Percentiles rank a stretch among this genome's conserved stretches.
Conservation (phyloP, 129 eudicot genomes). For the Helichrysum umbraculigerum region DNA sequence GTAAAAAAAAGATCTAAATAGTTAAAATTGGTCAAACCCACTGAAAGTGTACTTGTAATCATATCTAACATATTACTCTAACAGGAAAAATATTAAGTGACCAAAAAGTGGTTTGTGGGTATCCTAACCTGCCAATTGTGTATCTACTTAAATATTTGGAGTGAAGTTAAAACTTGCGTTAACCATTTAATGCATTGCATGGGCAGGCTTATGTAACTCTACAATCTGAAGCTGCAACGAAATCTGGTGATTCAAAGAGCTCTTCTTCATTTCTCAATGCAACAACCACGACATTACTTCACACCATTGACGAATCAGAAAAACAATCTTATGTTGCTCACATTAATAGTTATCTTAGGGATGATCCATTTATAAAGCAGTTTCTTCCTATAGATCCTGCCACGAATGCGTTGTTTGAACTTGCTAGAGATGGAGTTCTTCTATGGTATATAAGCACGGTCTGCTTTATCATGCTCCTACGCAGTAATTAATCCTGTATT, state of each 20-base stretch:
- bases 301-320: slow-evolving; percentile 77
- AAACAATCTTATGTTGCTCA: slow-evolving; percentile 91
- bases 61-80: background rate
- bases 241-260: slow-evolving; percentile 53
- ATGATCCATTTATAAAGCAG: slow-evolving; percentile 88
- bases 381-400: slow-evolving; percentile 92
- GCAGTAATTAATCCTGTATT: background rate
- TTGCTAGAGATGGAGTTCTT: slow-evolving; percentile 95
- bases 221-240: slow-evolving; percentile 56
- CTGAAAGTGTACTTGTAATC: background rate
- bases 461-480: slow-evolving; percentile 24
- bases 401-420: slow-evolving; percentile 72
- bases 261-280: slow-evolving; percentile 74
- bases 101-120: background rate
- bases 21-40: background rate
- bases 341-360: slow-evolving; percentile 88
- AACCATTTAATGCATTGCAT: slow-evolving; percentile 28
- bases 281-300: slow-evolving; percentile 83
- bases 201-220: slow-evolving; percentile 68
- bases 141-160: background rate
- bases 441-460: slow-evolving; percentile 64
- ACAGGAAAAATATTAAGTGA: background rate
- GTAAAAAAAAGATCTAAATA: background rate
- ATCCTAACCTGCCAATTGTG: background rate
- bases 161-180: background rate